phyloP scores from a whole-genome alignment of 345 rosid genomes.

The Theobroma cacao region DNA sequence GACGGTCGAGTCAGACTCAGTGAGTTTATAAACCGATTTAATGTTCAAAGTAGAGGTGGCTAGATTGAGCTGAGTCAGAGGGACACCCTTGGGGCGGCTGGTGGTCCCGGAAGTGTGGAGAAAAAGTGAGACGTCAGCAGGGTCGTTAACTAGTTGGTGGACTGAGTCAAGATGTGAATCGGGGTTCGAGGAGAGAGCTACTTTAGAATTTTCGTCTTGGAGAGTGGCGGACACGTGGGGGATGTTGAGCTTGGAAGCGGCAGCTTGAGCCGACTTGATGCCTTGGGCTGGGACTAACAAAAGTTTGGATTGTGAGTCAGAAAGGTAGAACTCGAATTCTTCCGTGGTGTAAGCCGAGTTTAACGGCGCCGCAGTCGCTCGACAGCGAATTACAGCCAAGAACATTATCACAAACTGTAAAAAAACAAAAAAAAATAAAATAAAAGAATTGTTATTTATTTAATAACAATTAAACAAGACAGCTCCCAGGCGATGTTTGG shows the following conservation, averaged over 20 bases:
- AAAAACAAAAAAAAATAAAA: neutral
- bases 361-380: slow-evolving; percentile 65
- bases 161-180: slow-evolving; percentile 22
- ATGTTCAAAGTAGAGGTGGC: slow-evolving; percentile 60
- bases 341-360: slow-evolving; percentile 63
- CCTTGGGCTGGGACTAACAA: slow-evolving; percentile 41
- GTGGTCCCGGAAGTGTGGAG: slow-evolving; percentile 81
- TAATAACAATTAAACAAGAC: no score
- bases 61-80: slow-evolving; percentile 60
- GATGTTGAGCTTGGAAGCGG: slow-evolving; percentile 52
- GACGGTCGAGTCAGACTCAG: slow-evolving; percentile 60
- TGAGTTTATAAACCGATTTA: slow-evolving; percentile 51
- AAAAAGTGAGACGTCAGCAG: slow-evolving; percentile 56
- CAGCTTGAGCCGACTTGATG: slow-evolving; percentile 40
- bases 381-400: slow-evolving; percentile 58
- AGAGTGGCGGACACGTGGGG: slow-evolving; percentile 42
- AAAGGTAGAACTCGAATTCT: slow-evolving; percentile 71
- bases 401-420: slow-evolving; percentile 70
- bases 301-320: slow-evolving; percentile 68
- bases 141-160: slow-evolving; percentile 30
- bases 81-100: slow-evolving; percentile 86
- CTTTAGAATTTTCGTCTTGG: slow-evolving; percentile 23
- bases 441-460: neutral
- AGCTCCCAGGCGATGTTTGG: no score
- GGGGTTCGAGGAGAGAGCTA: slow-evolving; percentile 27